Evolutionary conservation across 75 land plant genomes (phyloP), one percentile per base, ranked within the genome.

Genomic region (Gnetum montanum): DNA sequence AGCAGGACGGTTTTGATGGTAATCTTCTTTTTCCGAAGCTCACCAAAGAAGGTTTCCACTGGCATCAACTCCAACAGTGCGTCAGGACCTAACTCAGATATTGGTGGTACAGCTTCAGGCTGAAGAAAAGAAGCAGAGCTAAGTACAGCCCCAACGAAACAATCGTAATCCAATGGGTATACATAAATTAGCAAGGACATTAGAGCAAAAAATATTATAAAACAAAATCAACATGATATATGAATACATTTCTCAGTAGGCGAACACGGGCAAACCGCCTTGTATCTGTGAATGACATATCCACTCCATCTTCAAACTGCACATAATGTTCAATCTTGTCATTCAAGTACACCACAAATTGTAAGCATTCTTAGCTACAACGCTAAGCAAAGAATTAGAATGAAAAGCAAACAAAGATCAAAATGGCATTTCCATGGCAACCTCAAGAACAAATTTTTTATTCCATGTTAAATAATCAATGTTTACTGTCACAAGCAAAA

Each of bases 11-110:
- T 75, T 65, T 94, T 94, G 38, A 94, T 90, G 59, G 79, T 70
- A 57, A 52, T 72, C 49, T 78, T 78, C 73, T 79, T 93, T 37
- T 83, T 71, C 55, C 78, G 66, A 44, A 94, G 35, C 8, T 71
- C 71, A 10, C 49, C 62, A 18, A 46, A 31, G 51, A 94, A 83
- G 29, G 69, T 77, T 46, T 74, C 77, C 26, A 60, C 69, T 34
- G 53, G 28, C 65, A 81, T 79, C 35, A 83, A 76, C 59, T 83
- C 91, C 41, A 75, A 49, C 10, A 75, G 70, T 7, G 96, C 96
- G 85, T 94, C 96, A 52, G 82, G 86, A 27, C 98, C 98, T 49
- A 94, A 79, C 73, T 94, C 91, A 57, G 98, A 94, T 43, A 94
- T 85, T 33, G 98, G 98, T 1, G 96, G 79, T 12, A 72, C 82